A percentile compares a stretch with the other conserved stretches of the same genome.
Evolutionary conservation across 192 early-diverging fungal species (phyloP).

Genomic region (Funneliformis geosporum): DNA sequence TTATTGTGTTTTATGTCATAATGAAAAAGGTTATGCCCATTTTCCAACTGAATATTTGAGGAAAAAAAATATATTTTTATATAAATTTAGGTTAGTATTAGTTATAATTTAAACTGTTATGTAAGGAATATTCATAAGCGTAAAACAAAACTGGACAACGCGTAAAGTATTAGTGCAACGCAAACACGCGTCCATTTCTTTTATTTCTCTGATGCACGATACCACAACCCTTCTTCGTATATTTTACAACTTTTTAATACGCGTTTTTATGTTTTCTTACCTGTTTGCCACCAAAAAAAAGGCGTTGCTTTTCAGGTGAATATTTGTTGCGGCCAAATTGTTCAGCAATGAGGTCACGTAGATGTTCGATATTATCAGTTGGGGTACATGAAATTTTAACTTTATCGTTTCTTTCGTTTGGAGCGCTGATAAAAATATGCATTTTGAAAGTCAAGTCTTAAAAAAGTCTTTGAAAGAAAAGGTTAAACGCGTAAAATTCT

Average conservation of each 20-base stretch:
- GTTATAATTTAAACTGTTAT: too few species aligned
- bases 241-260: neutral
- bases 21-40: constrained; percentile 46
- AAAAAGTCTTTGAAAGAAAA: too few species aligned
- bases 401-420: neutral
- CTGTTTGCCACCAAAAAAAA: constrained; percentile 48
- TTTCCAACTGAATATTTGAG: constrained; percentile 37
- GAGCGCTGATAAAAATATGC: neutral
- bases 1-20: constrained; percentile 43
- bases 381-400: neutral
- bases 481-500: too few species aligned
- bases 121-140: too few species aligned
- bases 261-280: constrained; percentile 22
- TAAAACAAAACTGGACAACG: too few species aligned
- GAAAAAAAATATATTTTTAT: too few species aligned
- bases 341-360: neutral
- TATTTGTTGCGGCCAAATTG: constrained; percentile 10
- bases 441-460: too few species aligned
- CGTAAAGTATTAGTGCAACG: neutral
- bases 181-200: too few species aligned
- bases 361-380: neutral
- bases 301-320: constrained; percentile 22
- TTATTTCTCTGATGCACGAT: too few species aligned
- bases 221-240: neutral
- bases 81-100: neutral